Conservation (phyloP, 2,329 filamentous ascomycete genomes). For the Colletotrichum endophyticum region DNA sequence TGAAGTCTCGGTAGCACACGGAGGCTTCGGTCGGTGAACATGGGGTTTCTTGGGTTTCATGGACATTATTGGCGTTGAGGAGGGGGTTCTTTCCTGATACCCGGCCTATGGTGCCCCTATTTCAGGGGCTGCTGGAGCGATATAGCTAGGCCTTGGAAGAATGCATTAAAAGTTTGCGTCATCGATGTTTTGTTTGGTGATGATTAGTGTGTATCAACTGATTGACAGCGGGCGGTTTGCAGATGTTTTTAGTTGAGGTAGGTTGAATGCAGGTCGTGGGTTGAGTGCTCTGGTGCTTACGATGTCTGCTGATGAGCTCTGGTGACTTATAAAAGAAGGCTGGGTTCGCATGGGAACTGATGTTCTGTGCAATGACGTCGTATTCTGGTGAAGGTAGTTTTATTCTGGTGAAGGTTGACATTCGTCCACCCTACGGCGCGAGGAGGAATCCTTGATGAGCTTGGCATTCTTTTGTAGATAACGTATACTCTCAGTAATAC, state of each 20-base stretch:
- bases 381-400: too few relatives aligned
- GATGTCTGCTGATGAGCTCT: neutral
- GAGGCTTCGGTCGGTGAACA: neutral
- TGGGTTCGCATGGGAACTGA: neutral
- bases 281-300: neutral
- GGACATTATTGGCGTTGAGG: neutral
- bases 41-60: neutral
- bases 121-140: neutral
- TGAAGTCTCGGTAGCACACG: neutral
- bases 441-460: too few relatives aligned
- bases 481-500: neutral
- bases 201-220: neutral
- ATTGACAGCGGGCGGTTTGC: neutral
- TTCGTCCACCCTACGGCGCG: too few relatives aligned
- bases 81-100: slow-evolving; percentile 1
- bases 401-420: too few relatives aligned
- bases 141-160: neutral
- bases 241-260: neutral
- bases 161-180: neutral
- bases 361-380: too few relatives aligned
- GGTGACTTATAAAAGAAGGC: neutral
- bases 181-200: neutral
- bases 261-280: neutral
- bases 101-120: neutral
- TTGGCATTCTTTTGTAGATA: too few relatives aligned